phyloP scores from a whole-genome alignment of 768 basidiomycete genomes.

The Postia placenta region DNA sequence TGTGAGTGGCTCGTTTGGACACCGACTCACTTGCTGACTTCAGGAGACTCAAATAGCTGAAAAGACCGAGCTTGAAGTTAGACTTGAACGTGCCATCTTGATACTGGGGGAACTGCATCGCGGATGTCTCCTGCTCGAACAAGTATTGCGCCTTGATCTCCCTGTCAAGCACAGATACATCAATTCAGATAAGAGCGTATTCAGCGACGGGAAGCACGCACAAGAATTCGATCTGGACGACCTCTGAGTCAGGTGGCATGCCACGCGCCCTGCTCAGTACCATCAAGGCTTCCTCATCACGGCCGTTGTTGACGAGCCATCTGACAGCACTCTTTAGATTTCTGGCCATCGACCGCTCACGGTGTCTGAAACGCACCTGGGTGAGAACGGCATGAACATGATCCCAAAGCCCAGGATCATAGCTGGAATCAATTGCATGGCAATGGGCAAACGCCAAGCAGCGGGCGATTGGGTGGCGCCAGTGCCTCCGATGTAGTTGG shows the following conservation, averaged over 20 bases:
- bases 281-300: conserved; percentile 65
- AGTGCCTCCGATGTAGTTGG: conserved; percentile 68
- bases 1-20: neutral
- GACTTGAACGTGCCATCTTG: conserved; percentile 57
- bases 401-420: conserved; percentile 65
- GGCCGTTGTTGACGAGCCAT: conserved; percentile 73
- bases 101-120: conserved; percentile 50
- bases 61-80: conserved; percentile 54
- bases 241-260: conserved; percentile 49
- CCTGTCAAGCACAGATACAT: conserved; percentile 22
- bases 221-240: conserved; percentile 72
- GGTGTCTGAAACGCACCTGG: no score
- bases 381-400: conserved; percentile 76
- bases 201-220: conserved; percentile 26
- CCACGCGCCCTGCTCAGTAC: conserved; percentile 58
- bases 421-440: conserved; percentile 70
- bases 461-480: conserved; percentile 51
- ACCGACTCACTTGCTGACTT: conserved; percentile 34
- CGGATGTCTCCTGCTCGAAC: conserved; percentile 63
- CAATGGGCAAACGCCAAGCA: conserved; percentile 73
- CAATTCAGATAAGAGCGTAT: neutral
- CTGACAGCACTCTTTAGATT: no score
- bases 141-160: conserved; percentile 72
- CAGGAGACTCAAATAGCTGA: conserved; percentile 58
- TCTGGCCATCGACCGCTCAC: no score